These are phyloP conservation scores for Bruguiera parviflora DNA, from an alignment of 345 rosid genomes.

Conservation along the genomic window DNA sequence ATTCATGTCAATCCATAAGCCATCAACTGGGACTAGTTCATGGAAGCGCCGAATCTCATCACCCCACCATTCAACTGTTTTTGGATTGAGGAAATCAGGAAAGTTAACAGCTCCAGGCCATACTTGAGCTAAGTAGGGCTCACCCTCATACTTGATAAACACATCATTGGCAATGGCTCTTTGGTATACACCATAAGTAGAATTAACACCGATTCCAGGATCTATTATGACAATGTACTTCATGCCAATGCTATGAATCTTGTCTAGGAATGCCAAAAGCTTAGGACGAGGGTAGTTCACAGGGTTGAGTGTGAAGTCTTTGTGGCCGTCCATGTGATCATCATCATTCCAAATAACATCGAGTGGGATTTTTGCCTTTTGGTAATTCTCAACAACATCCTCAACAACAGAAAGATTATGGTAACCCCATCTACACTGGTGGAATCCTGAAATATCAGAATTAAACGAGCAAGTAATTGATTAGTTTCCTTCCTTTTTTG, in stretches of 20 bases:
- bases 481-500: too few species aligned
- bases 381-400: conserved; percentile 86
- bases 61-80: conserved; percentile 88
- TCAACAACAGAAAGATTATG: conserved; percentile 88
- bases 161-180: conserved; percentile 79
- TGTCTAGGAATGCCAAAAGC: conserved; percentile 77
- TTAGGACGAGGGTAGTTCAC: conserved; percentile 62
- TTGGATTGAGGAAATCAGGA: conserved; percentile 97
- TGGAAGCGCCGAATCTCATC: conserved; percentile 87
- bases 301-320: conserved; percentile 87
- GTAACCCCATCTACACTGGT: conserved; percentile 99
- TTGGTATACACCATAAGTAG: conserved; percentile 70
- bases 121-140: conserved; percentile 88
- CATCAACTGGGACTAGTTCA: conserved; percentile 82
- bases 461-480: conserved; percentile 3
- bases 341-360: conserved; percentile 98
- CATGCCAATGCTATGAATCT: conserved; percentile 80
- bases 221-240: conserved; percentile 81
- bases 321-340: conserved; percentile 94
- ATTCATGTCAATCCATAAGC: conserved; percentile 97
- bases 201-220: conserved; percentile 76
- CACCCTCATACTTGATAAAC: conserved; percentile 82
- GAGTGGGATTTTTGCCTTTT: conserved; percentile 79
- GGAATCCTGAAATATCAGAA: conserved; percentile 61
- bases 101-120: conserved; percentile 98